These are phyloP conservation scores for Erysimum cheiranthoides DNA, from an alignment of 345 rosid genomes.

Conservation along the genomic window DNA sequence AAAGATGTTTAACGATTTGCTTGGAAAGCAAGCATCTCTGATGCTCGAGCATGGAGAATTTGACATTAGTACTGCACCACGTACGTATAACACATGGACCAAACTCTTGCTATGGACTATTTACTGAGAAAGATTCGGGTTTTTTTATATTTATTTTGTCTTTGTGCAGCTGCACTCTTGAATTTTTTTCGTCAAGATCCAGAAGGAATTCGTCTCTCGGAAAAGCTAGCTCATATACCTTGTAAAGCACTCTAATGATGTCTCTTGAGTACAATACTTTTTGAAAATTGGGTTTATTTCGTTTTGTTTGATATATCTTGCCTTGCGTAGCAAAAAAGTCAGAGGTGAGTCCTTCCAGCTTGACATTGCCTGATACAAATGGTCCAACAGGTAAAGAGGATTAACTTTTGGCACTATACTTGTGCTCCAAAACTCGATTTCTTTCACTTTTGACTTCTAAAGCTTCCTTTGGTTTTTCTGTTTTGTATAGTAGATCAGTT, in stretches of 20 bases:
- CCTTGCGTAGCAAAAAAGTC: background rate
- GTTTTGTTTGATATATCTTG: background rate
- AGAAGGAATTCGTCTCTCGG: background rate
- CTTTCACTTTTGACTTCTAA: background rate
- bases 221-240: background rate
- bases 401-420: background rate
- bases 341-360: background rate
- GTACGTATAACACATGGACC: constrained; percentile 24
- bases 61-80: background rate
- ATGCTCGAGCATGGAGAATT: background rate
- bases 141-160: background rate
- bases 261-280: background rate
- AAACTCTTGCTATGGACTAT: background rate
- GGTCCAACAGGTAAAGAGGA: constrained; percentile 27
- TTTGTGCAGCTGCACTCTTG: background rate
- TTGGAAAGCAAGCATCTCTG: background rate
- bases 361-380: background rate
- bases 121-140: background rate
- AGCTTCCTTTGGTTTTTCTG: background rate
- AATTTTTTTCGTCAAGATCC: background rate
- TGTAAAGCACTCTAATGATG: background rate
- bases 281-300: background rate
- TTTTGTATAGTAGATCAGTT: background rate
- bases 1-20: background rate
- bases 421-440: background rate